Conservation (phyloP, 2,329 filamentous ascomycete genomes). For the Huntiella abstrusa region DNA sequence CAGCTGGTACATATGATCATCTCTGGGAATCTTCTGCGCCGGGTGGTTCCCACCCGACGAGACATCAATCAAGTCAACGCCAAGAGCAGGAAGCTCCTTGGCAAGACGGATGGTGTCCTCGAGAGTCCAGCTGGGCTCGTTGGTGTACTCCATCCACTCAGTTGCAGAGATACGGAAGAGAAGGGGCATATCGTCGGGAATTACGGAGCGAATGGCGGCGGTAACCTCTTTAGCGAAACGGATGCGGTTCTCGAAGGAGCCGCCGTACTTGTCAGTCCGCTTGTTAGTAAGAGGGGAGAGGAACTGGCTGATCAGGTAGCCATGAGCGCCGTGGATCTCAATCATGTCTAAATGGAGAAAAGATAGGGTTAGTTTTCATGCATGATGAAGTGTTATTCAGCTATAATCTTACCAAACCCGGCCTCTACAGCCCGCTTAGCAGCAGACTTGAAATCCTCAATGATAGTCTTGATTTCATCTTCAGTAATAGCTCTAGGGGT, state of each 20-base stretch:
- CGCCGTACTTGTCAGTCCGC: conserved; percentile 47
- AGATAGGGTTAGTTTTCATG: neutral
- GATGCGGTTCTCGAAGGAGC: conserved; percentile 45
- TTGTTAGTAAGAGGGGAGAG: conserved; percentile 40
- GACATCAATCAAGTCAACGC: conserved; percentile 71
- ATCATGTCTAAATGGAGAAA: conserved; percentile 40
- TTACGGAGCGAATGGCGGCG: conserved; percentile 28
- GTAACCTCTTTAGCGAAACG: conserved; percentile 39
- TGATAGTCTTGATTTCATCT: conserved; percentile 46
- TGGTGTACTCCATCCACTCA: conserved; percentile 38
- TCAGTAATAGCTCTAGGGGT: conserved; percentile 48
- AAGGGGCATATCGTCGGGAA: conserved; percentile 36
- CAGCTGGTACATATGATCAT: conserved; percentile 53
- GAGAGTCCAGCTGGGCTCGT: conserved; percentile 43
- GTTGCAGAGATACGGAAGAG: conserved; percentile 41
- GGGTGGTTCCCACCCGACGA: conserved; percentile 55
- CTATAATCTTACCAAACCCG: conserved; percentile 28
- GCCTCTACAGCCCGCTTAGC: conserved; percentile 43
- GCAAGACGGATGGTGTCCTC: conserved; percentile 37
- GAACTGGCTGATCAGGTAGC: conserved; percentile 50
- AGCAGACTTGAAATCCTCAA: conserved; percentile 40
- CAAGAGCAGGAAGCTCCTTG: conserved; percentile 47
- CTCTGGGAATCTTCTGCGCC: conserved; percentile 38
- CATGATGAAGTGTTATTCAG: conserved; percentile 7
- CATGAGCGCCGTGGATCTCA: conserved; percentile 47